Percentiles rank a stretch among this genome's conserved stretches.
Evolutionary conservation across 2,329 filamentous ascomycete genomes (phyloP).

Genomic region (Pseudophaeomoniella oleicola): DNA sequence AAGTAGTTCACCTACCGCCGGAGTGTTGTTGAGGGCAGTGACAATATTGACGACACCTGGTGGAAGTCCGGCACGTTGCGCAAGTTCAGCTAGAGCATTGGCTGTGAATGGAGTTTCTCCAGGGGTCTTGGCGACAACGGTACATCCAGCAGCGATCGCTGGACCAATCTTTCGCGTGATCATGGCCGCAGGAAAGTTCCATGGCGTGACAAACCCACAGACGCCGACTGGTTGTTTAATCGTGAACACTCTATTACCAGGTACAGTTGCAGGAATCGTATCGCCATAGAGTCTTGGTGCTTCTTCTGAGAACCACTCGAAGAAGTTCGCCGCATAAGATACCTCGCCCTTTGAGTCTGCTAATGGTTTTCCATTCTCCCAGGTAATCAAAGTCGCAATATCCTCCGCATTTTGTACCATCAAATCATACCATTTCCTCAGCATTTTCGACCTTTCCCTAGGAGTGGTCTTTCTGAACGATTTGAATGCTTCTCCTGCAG

Average conservation of each 20-base stretch:
- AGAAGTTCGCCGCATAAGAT: conserved; percentile 44
- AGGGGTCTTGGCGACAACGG: conserved; percentile 81
- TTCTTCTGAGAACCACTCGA: conserved; percentile 50
- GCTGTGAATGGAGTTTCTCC: conserved; percentile 86
- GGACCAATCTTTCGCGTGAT: conserved; percentile 37
- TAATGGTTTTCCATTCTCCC: conserved; percentile 56
- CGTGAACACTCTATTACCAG: conserved; percentile 48
- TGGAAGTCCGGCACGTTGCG: conserved; percentile 73
- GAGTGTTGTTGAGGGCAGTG: conserved; percentile 64
- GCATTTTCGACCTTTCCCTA: conserved; percentile 44
- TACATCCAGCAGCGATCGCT: conserved; percentile 81
- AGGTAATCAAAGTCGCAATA: conserved; percentile 49
- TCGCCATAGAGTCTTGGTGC: conserved; percentile 44
- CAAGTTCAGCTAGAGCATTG: conserved; percentile 75
- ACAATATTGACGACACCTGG: conserved; percentile 84
- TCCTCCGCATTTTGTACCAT: conserved; percentile 53
- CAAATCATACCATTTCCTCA: conserved; percentile 54
- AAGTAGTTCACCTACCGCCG: conserved; percentile 60
- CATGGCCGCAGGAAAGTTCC: conserved; percentile 47
- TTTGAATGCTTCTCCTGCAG: conserved; percentile 59
- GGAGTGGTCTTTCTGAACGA: conserved; percentile 46
- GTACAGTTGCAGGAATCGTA: conserved; percentile 44
- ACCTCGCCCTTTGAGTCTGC: conserved; percentile 46
- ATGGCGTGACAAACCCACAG: conserved; percentile 52
- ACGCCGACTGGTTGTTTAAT: conserved; percentile 54